phyloP scores from a whole-genome alignment of 2,329 filamentous ascomycete genomes.

The Dactylellina parvicollis region DNA sequence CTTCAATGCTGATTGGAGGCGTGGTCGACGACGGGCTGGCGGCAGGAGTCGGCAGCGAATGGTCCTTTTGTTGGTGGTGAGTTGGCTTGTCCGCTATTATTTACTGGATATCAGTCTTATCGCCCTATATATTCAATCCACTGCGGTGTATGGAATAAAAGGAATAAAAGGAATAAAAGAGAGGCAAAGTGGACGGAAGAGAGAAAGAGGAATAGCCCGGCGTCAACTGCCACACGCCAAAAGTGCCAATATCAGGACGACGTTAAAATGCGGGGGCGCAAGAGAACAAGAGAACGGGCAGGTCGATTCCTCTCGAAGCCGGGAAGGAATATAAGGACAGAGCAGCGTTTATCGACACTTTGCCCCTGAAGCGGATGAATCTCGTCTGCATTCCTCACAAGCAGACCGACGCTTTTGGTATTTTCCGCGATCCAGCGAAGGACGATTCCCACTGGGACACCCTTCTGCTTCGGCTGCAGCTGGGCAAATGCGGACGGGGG shows the following conservation, averaged over 20 bases:
- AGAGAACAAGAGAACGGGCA: neutral
- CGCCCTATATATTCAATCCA: neutral
- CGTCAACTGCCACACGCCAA: conserved; percentile 14
- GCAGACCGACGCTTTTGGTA: conserved; percentile 1
- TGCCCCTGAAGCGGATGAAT: conserved; percentile 20
- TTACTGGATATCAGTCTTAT: conserved; percentile 26
- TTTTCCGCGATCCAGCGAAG: conserved; percentile 35
- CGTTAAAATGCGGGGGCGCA: conserved; percentile 36
- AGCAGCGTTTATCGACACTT: conserved; percentile 9
- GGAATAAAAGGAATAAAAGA: neutral
- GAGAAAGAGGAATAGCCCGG: conserved; percentile 14
- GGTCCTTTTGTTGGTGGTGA: conserved; percentile 29
- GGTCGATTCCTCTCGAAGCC: conserved; percentile 6
- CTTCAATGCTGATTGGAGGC: conserved; percentile 2
- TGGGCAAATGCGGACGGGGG: conserved; percentile 38
- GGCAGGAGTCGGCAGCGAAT: conserved; percentile 51
- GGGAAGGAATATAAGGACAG: conserved; percentile 8
- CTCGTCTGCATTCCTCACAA: conserved; percentile 19
- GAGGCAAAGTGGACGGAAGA: neutral
- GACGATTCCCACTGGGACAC: conserved; percentile 16
- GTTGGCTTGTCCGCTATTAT: too few species aligned
- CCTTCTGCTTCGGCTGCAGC: conserved; percentile 32
- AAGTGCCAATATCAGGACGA: neutral
- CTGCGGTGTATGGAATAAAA: neutral
- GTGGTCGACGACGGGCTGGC: conserved; percentile 43